A percentile compares a stretch with the other conserved stretches of the same genome.
phyloP scores from a whole-genome alignment of 495 filamentous ascomycete genomes.

The Podospora bellae-mahoneyi region DNA sequence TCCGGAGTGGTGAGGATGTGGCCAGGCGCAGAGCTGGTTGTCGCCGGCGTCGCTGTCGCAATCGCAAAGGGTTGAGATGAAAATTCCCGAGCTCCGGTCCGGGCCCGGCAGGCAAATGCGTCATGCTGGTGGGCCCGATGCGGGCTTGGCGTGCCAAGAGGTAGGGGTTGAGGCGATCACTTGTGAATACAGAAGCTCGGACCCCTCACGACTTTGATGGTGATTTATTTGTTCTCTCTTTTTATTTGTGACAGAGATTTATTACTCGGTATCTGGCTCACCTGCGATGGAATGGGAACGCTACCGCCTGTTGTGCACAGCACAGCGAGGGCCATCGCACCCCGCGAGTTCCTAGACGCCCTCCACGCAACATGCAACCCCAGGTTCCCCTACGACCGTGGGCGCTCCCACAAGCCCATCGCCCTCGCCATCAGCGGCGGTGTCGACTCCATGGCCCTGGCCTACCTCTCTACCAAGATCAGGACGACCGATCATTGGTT shows the following conservation, averaged over 20 bases:
- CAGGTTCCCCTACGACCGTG: constrained; percentile 35
- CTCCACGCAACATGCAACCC: constrained; percentile 50
- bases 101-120: neutral
- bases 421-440: constrained; percentile 88
- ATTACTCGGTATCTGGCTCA: neutral
- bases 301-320: constrained; percentile 40
- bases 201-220: neutral
- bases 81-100: constrained; percentile 4
- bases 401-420: constrained; percentile 27
- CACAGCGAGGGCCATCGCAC: constrained; percentile 45
- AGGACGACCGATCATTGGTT: constrained; percentile 26
- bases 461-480: constrained; percentile 58
- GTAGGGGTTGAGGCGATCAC: neutral
- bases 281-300: constrained; percentile 44
- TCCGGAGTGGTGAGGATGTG: neutral
- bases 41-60: neutral
- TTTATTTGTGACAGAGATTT: neutral
- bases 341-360: constrained; percentile 51
- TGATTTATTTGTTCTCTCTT: too few relatives aligned
- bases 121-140: neutral
- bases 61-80: neutral
- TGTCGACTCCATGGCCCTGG: constrained; percentile 93
- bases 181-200: neutral
- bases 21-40: neutral
- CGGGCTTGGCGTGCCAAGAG: neutral